phyloP scores from a whole-genome alignment of 805 yeast species.

The Tetrapisispora arboricola region DNA sequence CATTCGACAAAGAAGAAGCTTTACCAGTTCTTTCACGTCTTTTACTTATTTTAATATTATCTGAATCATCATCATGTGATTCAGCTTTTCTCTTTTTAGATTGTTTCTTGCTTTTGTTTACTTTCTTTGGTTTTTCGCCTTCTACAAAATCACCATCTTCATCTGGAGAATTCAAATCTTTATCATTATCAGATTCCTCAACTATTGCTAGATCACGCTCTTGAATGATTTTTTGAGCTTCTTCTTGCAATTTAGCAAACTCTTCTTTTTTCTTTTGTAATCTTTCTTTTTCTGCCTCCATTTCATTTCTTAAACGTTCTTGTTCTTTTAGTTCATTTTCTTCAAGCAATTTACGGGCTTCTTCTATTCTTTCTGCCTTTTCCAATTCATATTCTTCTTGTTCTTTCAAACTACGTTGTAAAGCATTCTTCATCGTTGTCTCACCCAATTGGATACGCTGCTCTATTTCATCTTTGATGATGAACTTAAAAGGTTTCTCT shows the following conservation, averaged over 20 bases:
- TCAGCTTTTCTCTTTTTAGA: slow-evolving; percentile 31
- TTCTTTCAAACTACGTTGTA: slow-evolving; percentile 59
- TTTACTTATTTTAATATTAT: slow-evolving; percentile 15
- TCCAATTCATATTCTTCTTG: slow-evolving; percentile 58
- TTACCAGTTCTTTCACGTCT: slow-evolving; percentile 16
- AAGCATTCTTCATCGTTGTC: slow-evolving; percentile 59
- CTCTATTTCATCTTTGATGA: slow-evolving; percentile 66
- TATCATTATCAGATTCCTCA: slow-evolving; percentile 32
- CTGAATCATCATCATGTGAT: slow-evolving; percentile 26
- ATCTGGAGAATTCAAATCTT: slow-evolving; percentile 29
- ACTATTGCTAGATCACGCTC: slow-evolving; percentile 39
- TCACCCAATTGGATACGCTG: slow-evolving; percentile 83
- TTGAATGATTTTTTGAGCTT: slow-evolving; percentile 47
- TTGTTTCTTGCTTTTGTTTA: slow-evolving; percentile 15
- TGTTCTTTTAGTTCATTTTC: slow-evolving; percentile 43
- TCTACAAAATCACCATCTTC: slow-evolving; percentile 20
- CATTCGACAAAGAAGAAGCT: slow-evolving; percentile 27
- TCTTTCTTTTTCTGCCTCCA: slow-evolving; percentile 37
- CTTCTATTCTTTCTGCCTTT: slow-evolving; percentile 51
- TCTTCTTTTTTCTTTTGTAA: slow-evolving; percentile 43
- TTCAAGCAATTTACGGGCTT: slow-evolving; percentile 58
- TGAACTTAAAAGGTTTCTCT: slow-evolving; percentile 49
- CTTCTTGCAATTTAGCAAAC: slow-evolving; percentile 42
- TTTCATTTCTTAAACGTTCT: slow-evolving; percentile 38
- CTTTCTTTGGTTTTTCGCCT: slow-evolving; percentile 23